These are phyloP conservation scores for Colletotrichum filicis DNA, from an alignment of 2,329 filamentous ascomycete genomes.

Conservation along the genomic window DNA sequence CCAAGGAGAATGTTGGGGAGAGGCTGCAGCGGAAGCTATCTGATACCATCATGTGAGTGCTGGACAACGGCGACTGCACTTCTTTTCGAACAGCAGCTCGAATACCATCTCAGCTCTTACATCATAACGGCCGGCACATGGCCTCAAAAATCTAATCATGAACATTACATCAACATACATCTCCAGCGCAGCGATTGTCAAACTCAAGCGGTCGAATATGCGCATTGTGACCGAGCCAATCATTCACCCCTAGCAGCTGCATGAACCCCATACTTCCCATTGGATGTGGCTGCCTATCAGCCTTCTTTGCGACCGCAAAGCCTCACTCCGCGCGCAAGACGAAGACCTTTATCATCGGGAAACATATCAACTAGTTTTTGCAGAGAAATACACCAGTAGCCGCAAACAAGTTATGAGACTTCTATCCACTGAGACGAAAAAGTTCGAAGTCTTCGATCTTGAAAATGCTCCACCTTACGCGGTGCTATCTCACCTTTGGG, in stretches of 20 bases:
- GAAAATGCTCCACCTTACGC: neutral
- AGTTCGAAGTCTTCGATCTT: neutral
- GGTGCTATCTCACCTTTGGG: neutral
- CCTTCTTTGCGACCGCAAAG: neutral
- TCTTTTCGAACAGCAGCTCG: neutral
- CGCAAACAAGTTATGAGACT: neutral
- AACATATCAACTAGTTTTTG: too few relatives aligned
- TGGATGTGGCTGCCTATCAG: neutral
- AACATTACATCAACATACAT: neutral
- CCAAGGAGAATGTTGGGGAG: conserved; percentile 40
- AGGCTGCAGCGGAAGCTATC: conserved; percentile 42
- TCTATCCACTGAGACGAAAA: neutral
- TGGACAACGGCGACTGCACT: neutral
- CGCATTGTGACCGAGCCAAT: neutral
- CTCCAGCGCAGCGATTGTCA: neutral
- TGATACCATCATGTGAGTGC: conserved; percentile 40
- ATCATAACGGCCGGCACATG: neutral
- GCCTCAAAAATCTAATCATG: neutral
- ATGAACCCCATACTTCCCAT: neutral
- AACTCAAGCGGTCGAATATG: neutral
- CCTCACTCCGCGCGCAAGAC: neutral
- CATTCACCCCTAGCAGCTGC: neutral
- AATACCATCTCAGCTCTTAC: neutral
- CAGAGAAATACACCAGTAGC: too few relatives aligned
- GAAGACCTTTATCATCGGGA: too few relatives aligned